Percentiles rank a stretch among this genome's conserved stretches.
Evolutionary conservation across 805 yeast genomes (phyloP).

Genomic region (Starmerella cellae): DNA sequence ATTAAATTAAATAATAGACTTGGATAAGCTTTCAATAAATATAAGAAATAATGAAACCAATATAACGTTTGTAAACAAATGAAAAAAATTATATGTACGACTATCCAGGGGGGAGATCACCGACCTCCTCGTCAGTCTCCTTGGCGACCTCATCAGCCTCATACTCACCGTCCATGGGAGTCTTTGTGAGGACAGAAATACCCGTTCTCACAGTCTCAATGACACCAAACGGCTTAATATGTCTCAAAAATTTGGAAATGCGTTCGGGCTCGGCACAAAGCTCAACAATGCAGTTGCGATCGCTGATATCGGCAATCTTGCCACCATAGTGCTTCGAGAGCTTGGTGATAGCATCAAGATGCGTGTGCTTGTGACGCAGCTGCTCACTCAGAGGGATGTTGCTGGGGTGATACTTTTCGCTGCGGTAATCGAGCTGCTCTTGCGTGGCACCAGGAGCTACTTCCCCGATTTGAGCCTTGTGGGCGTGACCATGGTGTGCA

Average conservation of each 20-base stretch:
- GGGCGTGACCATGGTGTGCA: slow-evolving; percentile 54
- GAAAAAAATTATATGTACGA: too few relatives aligned
- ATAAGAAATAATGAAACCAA: slow-evolving; percentile 1
- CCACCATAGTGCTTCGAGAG: slow-evolving; percentile 86
- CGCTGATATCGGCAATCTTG: slow-evolving; percentile 78
- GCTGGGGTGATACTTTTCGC: slow-evolving; percentile 57
- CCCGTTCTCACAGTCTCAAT: slow-evolving; percentile 95
- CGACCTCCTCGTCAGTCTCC: slow-evolving; percentile 40
- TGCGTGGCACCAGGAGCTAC: slow-evolving; percentile 24
- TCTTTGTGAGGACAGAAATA: slow-evolving; percentile 96
- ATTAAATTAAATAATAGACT: too few relatives aligned
- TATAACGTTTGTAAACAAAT: too few relatives aligned
- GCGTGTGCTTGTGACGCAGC: slow-evolving; percentile 82
- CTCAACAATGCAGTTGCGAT: slow-evolving; percentile 87
- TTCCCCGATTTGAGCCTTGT: slow-evolving; percentile 28
- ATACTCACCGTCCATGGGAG: slow-evolving; percentile 52
- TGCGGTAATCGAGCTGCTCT: slow-evolving; percentile 27
- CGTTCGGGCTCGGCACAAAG: slow-evolving; percentile 87
- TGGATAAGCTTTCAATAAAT: not conserved
- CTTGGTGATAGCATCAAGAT: slow-evolving; percentile 69
- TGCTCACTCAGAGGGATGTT: slow-evolving; percentile 85
- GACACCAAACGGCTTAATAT: slow-evolving; percentile 90
- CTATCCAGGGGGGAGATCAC: slow-evolving; percentile 96
- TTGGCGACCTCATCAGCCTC: slow-evolving; percentile 35
- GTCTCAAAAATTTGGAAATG: slow-evolving; percentile 69